Evolutionary conservation across 805 yeast genomes (phyloP).

Genomic region (Tetrapisispora iriomotensis): DNA sequence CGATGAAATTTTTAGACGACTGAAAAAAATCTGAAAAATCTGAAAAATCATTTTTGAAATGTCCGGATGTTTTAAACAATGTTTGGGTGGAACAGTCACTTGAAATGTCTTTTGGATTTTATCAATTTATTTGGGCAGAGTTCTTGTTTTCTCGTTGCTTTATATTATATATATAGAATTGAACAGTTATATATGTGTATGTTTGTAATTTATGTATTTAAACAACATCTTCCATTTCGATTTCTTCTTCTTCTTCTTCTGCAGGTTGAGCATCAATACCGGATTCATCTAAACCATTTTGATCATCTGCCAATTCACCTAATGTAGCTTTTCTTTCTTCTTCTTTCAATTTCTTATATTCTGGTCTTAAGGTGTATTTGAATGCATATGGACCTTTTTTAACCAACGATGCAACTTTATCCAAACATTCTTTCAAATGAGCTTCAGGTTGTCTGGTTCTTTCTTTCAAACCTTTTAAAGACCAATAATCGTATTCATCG

Average conservation of each 20-base stretch:
- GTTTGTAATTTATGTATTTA: slow-evolving; percentile 11
- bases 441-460: slow-evolving; percentile 93
- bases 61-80: too few relatives aligned
- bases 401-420: slow-evolving; percentile 77
- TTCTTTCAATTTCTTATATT: slow-evolving; percentile 70
- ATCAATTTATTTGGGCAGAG: too few relatives aligned
- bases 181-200: too few relatives aligned
- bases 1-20: too few relatives aligned
- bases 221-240: slow-evolving; percentile 69
- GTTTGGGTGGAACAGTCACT: too few relatives aligned
- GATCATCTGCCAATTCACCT: slow-evolving; percentile 38
- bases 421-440: slow-evolving; percentile 82
- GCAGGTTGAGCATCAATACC: slow-evolving; percentile 35
- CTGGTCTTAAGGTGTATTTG: slow-evolving; percentile 82
- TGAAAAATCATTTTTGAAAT: too few relatives aligned
- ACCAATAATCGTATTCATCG: slow-evolving; percentile 95
- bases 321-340: slow-evolving; percentile 62
- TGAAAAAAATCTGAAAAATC: too few relatives aligned
- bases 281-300: too few relatives aligned
- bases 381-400: slow-evolving; percentile 95
- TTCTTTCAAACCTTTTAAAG: slow-evolving; percentile 86
- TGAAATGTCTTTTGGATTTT: too few relatives aligned
- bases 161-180: too few relatives aligned
- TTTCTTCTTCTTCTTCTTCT: slow-evolving; percentile 57
- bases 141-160: too few relatives aligned